Conservation (phyloP, 2,329 filamentous ascomycete genomes). For the Colletotrichum higginsianum region DNA sequence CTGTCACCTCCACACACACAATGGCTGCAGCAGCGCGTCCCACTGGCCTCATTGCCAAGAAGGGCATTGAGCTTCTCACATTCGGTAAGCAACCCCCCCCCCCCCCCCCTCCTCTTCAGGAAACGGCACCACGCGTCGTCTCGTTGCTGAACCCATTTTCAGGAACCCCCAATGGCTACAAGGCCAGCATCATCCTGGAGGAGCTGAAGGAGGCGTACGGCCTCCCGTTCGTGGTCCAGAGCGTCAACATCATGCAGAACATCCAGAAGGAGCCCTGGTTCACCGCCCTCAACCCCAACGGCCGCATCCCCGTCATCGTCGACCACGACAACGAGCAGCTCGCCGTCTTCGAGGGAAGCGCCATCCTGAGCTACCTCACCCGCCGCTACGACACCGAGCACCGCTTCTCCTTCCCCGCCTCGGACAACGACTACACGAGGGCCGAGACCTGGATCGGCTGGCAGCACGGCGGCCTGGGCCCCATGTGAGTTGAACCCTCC, state of each 20-base stretch:
- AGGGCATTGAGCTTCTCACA: constrained; percentile 76
- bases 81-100: constrained; percentile 48
- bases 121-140: constrained; percentile 40
- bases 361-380: constrained; percentile 81
- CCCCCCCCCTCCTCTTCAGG: constrained; percentile 49
- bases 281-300: constrained; percentile 74
- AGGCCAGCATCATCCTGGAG: constrained; percentile 74
- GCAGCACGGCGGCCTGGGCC: constrained; percentile 83
- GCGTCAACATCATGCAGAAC: constrained; percentile 72
- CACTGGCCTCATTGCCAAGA: constrained; percentile 72
- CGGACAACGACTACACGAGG: constrained; percentile 54
- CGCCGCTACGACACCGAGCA: constrained; percentile 78
- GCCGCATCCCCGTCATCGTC: constrained; percentile 75
- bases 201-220: constrained; percentile 78
- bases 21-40: constrained; percentile 42
- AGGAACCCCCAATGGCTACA: constrained; percentile 69
- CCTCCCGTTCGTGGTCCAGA: constrained; percentile 65
- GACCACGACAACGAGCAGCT: constrained; percentile 75
- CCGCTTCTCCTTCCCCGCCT: constrained; percentile 54
- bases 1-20: background rate
- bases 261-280: constrained; percentile 79
- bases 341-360: constrained; percentile 80
- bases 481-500: constrained; percentile 57
- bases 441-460: constrained; percentile 71
- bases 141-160: constrained; percentile 12